Evolutionary conservation across 1,139 yeast genomes (phyloP).

Genomic region (Magnusiomyces fungicola): DNA sequence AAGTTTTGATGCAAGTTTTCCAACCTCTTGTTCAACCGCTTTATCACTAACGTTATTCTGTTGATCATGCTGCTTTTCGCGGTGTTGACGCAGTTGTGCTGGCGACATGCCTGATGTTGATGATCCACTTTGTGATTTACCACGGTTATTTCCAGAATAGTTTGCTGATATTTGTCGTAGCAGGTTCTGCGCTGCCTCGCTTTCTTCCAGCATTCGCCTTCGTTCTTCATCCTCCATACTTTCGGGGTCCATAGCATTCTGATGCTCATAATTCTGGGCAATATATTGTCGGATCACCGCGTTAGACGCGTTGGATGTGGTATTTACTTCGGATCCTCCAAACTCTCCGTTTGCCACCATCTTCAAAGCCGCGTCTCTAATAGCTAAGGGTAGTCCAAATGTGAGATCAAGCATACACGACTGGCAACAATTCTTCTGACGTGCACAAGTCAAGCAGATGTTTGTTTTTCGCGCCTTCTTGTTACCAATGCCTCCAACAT

Average conservation of each 20-base stretch:
- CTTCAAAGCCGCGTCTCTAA: constrained; percentile 75
- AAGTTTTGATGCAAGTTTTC: constrained; percentile 45
- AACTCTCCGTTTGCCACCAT: constrained; percentile 49
- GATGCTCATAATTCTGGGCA: constrained; percentile 41
- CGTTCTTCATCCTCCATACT: constrained; percentile 26
- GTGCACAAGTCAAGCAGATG: constrained; percentile 73
- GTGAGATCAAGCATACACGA: constrained; percentile 75
- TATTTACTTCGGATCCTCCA: constrained; percentile 21
- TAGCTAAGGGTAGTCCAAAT: constrained; percentile 67
- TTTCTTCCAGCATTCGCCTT: constrained; percentile 26
- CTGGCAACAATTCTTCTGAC: constrained; percentile 78
- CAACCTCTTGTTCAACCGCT: constrained; percentile 37
- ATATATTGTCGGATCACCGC: constrained; percentile 47
- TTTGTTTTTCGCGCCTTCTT: constrained; percentile 22
- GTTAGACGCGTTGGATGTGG: constrained; percentile 27
- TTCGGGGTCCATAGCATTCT: constrained; percentile 36
- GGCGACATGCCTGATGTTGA: neutral
- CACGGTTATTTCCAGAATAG: constrained; percentile 30
- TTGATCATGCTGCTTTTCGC: neutral
- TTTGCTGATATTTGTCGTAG: constrained; percentile 38
- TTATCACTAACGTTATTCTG: constrained; percentile 6
- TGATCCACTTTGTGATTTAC: neutral
- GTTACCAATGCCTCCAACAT: constrained; percentile 15
- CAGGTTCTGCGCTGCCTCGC: constrained; percentile 34
- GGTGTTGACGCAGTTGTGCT: neutral